These are phyloP conservation scores for Penicillium longicatenatum DNA, from an alignment of 495 filamentous ascomycete species.

Conservation along the genomic window DNA sequence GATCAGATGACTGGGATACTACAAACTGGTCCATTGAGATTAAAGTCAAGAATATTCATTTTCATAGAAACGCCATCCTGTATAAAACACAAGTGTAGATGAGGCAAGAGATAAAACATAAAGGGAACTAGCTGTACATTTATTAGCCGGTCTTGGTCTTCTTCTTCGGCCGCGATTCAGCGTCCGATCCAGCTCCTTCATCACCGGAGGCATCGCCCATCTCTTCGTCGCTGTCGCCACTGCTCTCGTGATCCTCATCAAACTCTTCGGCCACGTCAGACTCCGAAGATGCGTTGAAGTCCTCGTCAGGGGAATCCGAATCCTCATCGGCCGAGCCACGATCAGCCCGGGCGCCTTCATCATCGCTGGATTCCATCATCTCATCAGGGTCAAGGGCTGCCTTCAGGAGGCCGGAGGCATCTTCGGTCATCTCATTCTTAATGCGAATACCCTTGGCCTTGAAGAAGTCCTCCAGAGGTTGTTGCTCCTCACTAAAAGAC, in stretches of 20 bases:
- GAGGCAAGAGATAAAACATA: conserved; percentile 14
- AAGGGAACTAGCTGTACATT: conserved; percentile 20
- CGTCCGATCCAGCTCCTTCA: conserved; percentile 48
- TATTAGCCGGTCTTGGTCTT: conserved; percentile 60
- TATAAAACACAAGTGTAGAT: background rate
- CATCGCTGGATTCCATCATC: conserved; percentile 80
- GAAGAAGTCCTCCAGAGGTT: conserved; percentile 94
- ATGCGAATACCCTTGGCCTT: conserved; percentile 88
- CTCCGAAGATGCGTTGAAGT: conserved; percentile 89
- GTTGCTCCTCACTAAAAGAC: conserved; percentile 76
- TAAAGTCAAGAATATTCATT: background rate
- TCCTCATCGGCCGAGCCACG: conserved; percentile 95
- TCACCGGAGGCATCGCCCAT: conserved; percentile 60
- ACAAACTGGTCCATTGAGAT: too few species aligned
- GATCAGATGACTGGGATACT: too few species aligned
- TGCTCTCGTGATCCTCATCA: conserved; percentile 86
- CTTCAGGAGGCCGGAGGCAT: conserved; percentile 30
- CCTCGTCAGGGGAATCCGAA: conserved; percentile 90
- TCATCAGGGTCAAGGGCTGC: conserved; percentile 78
- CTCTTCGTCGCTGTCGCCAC: conserved; percentile 66
- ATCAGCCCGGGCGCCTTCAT: conserved; percentile 69
- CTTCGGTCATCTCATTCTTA: conserved; percentile 90
- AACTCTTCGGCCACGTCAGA: conserved; percentile 97
- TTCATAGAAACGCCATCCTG: background rate
- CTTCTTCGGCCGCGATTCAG: conserved; percentile 64